Conservation (phyloP, 2,329 filamentous ascomycete genomes). For the Salinomyces thailandicus region DNA sequence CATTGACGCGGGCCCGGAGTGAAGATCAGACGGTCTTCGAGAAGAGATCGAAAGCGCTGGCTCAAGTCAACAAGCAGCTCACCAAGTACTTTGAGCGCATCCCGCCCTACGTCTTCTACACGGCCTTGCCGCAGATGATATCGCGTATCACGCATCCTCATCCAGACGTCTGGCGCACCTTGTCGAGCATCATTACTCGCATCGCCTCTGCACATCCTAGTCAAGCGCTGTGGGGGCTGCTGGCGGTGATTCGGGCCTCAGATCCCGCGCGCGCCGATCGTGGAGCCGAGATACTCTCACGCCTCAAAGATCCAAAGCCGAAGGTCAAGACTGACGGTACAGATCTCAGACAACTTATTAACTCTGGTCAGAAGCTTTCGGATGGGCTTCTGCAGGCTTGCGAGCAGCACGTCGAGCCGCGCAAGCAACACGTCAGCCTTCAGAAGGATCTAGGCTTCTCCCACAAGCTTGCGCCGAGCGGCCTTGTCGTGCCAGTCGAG, state of each 20-base stretch:
- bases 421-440: slow-evolving; percentile 64
- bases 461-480: slow-evolving; percentile 68
- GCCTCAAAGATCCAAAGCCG: slow-evolving; percentile 36
- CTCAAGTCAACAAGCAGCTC: slow-evolving; percentile 61
- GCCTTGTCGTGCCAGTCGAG: slow-evolving; percentile 82
- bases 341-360: slow-evolving; percentile 62
- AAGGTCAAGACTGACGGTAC: slow-evolving; percentile 46
- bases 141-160: slow-evolving; percentile 91
- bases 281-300: slow-evolving; percentile 32
- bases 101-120: slow-evolving; percentile 70
- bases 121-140: slow-evolving; percentile 80
- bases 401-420: slow-evolving; percentile 62
- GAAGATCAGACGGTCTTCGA: slow-evolving; percentile 38
- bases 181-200: slow-evolving; percentile 72
- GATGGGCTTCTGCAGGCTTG: slow-evolving; percentile 73
- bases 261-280: slow-evolving; percentile 56
- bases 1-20: slow-evolving; percentile 32
- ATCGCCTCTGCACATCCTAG: slow-evolving; percentile 82
- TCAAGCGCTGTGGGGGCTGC: slow-evolving; percentile 82
- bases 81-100: slow-evolving; percentile 66
- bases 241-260: slow-evolving; percentile 75
- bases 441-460: slow-evolving; percentile 72
- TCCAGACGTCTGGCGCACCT: slow-evolving; percentile 59
- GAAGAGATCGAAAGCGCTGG: slow-evolving; percentile 55
- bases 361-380: slow-evolving; percentile 70